These are phyloP conservation scores for Luffa aegyptiaca DNA, from an alignment of 306 rosid genomes.

Conservation along the genomic window DNA sequence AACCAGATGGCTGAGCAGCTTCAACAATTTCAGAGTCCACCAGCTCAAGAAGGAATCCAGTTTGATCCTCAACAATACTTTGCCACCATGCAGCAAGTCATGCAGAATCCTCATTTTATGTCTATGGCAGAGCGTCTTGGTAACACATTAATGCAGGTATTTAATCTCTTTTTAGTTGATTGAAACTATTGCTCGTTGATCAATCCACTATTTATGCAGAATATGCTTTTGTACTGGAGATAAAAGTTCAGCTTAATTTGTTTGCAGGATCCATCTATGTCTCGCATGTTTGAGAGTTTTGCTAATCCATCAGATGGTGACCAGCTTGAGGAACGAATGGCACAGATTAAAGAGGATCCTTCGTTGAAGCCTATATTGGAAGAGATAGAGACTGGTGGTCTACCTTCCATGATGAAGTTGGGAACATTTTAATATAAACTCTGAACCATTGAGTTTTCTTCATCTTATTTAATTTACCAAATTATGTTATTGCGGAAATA, in stretches of 20 bases:
- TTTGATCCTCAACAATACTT: constrained; percentile 81
- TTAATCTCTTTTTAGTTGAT: neutral
- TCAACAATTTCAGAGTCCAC: constrained; percentile 70
- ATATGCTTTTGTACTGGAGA: neutral
- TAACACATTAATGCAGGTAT: constrained; percentile 90
- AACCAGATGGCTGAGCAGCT: constrained; percentile 98
- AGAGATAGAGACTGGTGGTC: constrained; percentile 94
- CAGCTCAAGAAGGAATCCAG: constrained; percentile 47
- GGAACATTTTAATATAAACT: constrained; percentile 2
- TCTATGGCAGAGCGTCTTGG: constrained; percentile 98
- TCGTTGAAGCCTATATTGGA: constrained; percentile 92
- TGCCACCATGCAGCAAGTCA: constrained; percentile 91
- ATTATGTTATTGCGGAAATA: constrained; percentile 6
- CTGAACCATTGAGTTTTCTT: neutral
- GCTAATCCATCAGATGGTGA: constrained; percentile 69
- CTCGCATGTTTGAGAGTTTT: constrained; percentile 70
- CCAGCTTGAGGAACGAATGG: constrained; percentile 96
- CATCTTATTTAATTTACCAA: neutral
- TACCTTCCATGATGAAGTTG: constrained; percentile 98
- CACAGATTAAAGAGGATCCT: constrained; percentile 91
- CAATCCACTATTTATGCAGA: neutral
- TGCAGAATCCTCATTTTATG: constrained; percentile 97
- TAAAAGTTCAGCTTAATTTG: constrained; percentile 9
- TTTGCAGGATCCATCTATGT: constrained; percentile 91
- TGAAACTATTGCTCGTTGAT: neutral